Percentiles rank a stretch among this genome's conserved stretches.
phyloP scores from a whole-genome alignment of 805 yeast species.

The Myxozyma neglecta region DNA sequence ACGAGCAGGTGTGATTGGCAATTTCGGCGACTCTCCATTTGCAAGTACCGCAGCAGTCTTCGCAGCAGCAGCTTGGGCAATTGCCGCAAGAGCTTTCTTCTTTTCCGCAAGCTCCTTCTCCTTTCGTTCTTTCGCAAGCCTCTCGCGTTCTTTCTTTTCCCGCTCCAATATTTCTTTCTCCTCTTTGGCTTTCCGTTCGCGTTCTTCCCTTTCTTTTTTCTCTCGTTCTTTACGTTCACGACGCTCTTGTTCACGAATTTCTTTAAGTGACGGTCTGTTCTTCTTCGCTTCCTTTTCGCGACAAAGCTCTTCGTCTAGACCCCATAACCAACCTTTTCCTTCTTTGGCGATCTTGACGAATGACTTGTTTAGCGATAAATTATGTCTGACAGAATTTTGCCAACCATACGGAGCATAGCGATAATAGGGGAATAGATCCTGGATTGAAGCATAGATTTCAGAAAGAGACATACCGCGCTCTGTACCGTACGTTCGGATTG shows the following conservation, averaged over 20 bases:
- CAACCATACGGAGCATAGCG: conserved; percentile 95
- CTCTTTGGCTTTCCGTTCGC: conserved; percentile 45
- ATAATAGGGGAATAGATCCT: conserved; percentile 86
- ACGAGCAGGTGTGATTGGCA: conserved; percentile 1
- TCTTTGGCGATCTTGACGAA: conserved; percentile 79
- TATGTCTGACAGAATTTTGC: conserved; percentile 94
- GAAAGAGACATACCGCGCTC: conserved; percentile 75
- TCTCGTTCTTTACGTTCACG: conserved; percentile 42
- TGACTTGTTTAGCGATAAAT: conserved; percentile 79
- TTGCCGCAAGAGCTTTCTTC: conserved; percentile 20
- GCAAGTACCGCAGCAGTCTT: conserved; percentile 12
- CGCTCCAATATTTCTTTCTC: conserved; percentile 33
- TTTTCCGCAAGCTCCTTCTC: conserved; percentile 34
- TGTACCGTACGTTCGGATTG: conserved; percentile 65
- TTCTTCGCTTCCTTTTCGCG: conserved; percentile 77
- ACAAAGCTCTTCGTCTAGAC: conserved; percentile 79
- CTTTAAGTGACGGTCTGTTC: conserved; percentile 53
- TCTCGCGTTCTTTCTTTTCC: conserved; percentile 29
- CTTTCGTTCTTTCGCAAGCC: conserved; percentile 24
- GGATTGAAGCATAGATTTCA: conserved; percentile 83
- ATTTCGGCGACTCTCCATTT: neutral
- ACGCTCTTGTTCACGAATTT: conserved; percentile 61
- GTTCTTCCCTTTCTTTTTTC: conserved; percentile 34
- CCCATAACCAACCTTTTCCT: conserved; percentile 96
- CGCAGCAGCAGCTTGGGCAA: conserved; percentile 27